Percentiles rank a stretch among this genome's conserved stretches.
These are phyloP conservation scores for Trametes elegans DNA, from an alignment of 768 basidiomycete species.

Conservation along the genomic window DNA sequence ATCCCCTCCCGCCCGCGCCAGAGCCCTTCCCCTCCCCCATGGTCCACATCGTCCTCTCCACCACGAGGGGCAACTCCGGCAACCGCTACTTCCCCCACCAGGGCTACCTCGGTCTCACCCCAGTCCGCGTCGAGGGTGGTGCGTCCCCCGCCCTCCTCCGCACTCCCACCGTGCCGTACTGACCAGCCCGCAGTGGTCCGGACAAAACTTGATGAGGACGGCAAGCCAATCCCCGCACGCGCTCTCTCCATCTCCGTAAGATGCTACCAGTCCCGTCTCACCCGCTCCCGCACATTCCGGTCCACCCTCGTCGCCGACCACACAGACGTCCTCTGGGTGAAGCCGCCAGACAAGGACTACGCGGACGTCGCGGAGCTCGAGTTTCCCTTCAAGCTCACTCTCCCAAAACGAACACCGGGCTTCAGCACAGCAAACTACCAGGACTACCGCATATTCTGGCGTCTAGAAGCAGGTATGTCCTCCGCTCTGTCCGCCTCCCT, in stretches of 20 bases:
- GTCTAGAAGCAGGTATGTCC: constrained; percentile 73
- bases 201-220: constrained; percentile 69
- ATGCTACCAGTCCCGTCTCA: constrained; percentile 77
- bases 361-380: constrained; percentile 64
- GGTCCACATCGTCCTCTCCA: constrained; percentile 71
- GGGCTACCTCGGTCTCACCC: constrained; percentile 81
- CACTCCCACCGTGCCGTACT: constrained; percentile 1
- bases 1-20: constrained; percentile 21
- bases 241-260: constrained; percentile 72
- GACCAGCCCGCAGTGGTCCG: constrained; percentile 51
- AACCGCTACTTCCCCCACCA: constrained; percentile 70
- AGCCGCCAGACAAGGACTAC: constrained; percentile 54
- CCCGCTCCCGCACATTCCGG: constrained; percentile 48
- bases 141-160: constrained; percentile 27
- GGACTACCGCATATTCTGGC: constrained; percentile 79
- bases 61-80: constrained; percentile 64
- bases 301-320: constrained; percentile 71
- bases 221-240: constrained; percentile 62
- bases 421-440: constrained; percentile 72
- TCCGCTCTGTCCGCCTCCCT: constrained; percentile 8
- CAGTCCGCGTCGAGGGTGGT: constrained; percentile 77
- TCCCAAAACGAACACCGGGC: constrained; percentile 62
- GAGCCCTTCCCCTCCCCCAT: constrained; percentile 37
- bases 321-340: constrained; percentile 66
- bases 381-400: constrained; percentile 64